These are phyloP conservation scores for Cephaloascus fragrans DNA, from an alignment of 805 yeast species.

Conservation along the genomic window DNA sequence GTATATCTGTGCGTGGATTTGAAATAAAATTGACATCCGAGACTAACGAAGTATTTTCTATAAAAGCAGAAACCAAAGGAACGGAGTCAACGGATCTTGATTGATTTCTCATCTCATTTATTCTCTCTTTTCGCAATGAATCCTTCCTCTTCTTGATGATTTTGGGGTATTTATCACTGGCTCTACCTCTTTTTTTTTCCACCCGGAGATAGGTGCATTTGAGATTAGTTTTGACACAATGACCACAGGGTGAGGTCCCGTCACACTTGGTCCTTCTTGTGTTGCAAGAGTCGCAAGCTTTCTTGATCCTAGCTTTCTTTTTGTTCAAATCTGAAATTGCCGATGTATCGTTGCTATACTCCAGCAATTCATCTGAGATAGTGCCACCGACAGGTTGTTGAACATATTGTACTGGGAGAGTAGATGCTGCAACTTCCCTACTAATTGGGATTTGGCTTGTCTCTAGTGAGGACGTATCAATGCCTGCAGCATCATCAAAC, in stretches of 20 bases:
- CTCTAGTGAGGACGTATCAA: no score
- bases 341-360: no score
- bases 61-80: background rate
- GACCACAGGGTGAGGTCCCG: slow-evolving; percentile 34
- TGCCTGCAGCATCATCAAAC: no score
- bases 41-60: background rate
- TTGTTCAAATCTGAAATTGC: no score
- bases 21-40: background rate
- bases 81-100: no score
- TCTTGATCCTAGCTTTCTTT: slow-evolving; percentile 11
- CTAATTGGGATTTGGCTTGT: no score
- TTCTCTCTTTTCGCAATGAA: background rate
- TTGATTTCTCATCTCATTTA: background rate
- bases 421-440: no score
- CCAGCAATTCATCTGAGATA: no score
- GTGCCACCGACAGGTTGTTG: no score
- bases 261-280: slow-evolving; percentile 37
- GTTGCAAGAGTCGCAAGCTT: slow-evolving; percentile 41
- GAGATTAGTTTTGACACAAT: slow-evolving; percentile 21
- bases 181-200: slow-evolving; percentile 38
- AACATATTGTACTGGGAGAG: no score
- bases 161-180: slow-evolving; percentile 30
- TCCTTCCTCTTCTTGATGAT: background rate
- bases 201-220: slow-evolving; percentile 30
- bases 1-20: no score